Evolutionary conservation across 2,329 filamentous ascomycete genomes (phyloP), one percentile per base, ranked within the genome.

Genomic region (Monilinia aucupariae): DNA sequence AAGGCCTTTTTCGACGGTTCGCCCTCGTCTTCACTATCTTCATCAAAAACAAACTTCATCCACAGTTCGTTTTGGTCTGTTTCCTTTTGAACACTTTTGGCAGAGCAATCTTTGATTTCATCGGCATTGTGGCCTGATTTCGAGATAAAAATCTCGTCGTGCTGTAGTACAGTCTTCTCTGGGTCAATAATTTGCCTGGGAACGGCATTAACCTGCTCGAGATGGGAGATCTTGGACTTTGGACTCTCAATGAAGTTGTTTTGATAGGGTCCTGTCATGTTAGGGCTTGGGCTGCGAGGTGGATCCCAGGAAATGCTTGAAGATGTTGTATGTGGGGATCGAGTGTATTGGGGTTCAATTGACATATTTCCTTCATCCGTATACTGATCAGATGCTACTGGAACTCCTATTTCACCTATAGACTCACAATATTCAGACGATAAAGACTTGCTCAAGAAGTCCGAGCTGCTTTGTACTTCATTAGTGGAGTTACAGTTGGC

Each of bases 31-130:
- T 54, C 43, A 32, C 32, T 27, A 12, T 15, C 22, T 9, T 53
- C 41, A 15, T 51, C 56, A 25, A 64, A 61, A 22, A 64, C 50
- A 49, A 64, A 64, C 7, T 55, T 64, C 56, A 60, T 64, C 62
- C 62, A 64, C 8, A 64, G 50, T 9, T 64, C 41, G 4, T 61
- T 50, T 39, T 13, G 39, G 37, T 61, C 41, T 37, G 39, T 12
- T 12, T 60, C 32, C 10, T 32, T 37, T 7, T 39, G 17, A 9
- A 20, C 3, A 47, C 7, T 8, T 34, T 47, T 3, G 2, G 22
- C 32, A 9, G 45, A 22, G 25, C 13, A 30, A 10, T 30, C 22
- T 5, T 55, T 41, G 27, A 20, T 5, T 13, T 5, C 20, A 10
- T 9, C 6, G 10, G 34, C 7, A 20, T 17, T 22, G 3, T 34